These are phyloP conservation scores for Xanthoceras sorbifolium DNA, from an alignment of 345 rosid species.

Conservation along the genomic window DNA sequence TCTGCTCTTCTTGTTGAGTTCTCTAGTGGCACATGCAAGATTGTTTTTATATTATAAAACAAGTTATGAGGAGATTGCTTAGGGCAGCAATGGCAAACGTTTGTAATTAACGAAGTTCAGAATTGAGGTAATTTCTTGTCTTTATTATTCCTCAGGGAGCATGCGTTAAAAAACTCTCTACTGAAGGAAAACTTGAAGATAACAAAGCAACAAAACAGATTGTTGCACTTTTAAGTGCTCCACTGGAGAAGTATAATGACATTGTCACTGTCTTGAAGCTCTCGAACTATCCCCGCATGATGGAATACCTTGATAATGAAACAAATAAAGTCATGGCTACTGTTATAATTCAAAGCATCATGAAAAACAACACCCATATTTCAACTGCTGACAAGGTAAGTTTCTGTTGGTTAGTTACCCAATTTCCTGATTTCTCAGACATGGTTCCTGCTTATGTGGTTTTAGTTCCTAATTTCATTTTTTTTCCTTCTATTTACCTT, in stretches of 20 bases:
- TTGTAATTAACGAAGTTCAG: background rate
- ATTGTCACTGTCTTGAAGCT: slow-evolving; percentile 89
- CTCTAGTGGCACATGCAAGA: background rate
- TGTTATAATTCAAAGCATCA: slow-evolving; percentile 86
- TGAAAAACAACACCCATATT: slow-evolving; percentile 86
- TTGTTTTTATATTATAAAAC: background rate
- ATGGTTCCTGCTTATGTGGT: slow-evolving; percentile 10
- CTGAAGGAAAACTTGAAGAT: slow-evolving; percentile 80
- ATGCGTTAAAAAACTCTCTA: slow-evolving; percentile 79
- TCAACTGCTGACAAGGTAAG: slow-evolving; percentile 80
- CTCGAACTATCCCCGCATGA: slow-evolving; percentile 78
- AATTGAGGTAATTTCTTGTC: background rate
- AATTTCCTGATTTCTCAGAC: slow-evolving; percentile 18
- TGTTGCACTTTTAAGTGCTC: slow-evolving; percentile 95
- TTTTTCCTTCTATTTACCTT: background rate
- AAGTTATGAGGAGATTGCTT: background rate
- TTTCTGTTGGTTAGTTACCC: slow-evolving; percentile 17
- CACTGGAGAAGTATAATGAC: slow-evolving; percentile 92
- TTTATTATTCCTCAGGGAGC: slow-evolving; percentile 65
- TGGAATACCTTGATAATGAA: slow-evolving; percentile 88
- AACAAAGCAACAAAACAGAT: slow-evolving; percentile 87
- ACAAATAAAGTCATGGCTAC: slow-evolving; percentile 95
- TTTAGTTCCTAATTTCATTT: slow-evolving; percentile 3
- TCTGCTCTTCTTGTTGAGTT: slow-evolving; percentile 8
- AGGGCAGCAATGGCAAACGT: slow-evolving; percentile 11